Conservation (phyloP, 306 rosid genomes). For the Cicer pinnatifidum region DNA sequence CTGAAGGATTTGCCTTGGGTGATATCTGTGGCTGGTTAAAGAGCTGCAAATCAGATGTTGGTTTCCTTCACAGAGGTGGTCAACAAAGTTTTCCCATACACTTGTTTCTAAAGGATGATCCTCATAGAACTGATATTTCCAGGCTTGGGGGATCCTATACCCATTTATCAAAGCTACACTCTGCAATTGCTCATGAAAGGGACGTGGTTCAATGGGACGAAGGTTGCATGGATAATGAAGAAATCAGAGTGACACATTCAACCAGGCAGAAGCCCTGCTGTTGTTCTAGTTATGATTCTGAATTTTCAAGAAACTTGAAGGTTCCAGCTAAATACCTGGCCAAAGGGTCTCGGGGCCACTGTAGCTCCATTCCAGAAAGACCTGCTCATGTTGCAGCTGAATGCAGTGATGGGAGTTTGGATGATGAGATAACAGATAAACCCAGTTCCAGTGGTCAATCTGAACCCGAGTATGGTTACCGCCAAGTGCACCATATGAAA, state of each 20-base stretch:
- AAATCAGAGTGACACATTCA: constrained; percentile 80
- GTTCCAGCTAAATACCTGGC: constrained; percentile 60
- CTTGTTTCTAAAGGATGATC: constrained; percentile 69
- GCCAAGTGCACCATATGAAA: constrained; percentile 51
- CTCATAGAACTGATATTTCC: constrained; percentile 70
- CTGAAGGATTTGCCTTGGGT: constrained; percentile 90
- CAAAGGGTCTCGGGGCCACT: constrained; percentile 74
- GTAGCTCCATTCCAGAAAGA: constrained; percentile 74
- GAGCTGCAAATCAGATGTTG: constrained; percentile 71
- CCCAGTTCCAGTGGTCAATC: constrained; percentile 89
- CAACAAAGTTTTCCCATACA: constrained; percentile 75
- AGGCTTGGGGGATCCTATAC: constrained; percentile 94
- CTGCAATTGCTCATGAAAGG: constrained; percentile 60
- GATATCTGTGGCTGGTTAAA: constrained; percentile 79
- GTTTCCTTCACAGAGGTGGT: constrained; percentile 98
- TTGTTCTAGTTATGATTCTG: constrained; percentile 80
- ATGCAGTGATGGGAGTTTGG: constrained; percentile 81
- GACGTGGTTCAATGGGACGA: constrained; percentile 89
- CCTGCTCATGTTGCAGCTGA: constrained; percentile 83
- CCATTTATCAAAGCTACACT: constrained; percentile 74
- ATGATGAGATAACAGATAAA: constrained; percentile 84
- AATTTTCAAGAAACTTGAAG: constrained; percentile 68
- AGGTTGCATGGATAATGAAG: constrained; percentile 91
- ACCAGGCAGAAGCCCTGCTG: constrained; percentile 89
- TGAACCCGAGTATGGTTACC: constrained; percentile 75